A percentile compares a stretch with the other conserved stretches of the same genome.
These are phyloP conservation scores for Arachis monticola DNA, from an alignment of 331 rosid genomes.

Conservation along the genomic window DNA sequence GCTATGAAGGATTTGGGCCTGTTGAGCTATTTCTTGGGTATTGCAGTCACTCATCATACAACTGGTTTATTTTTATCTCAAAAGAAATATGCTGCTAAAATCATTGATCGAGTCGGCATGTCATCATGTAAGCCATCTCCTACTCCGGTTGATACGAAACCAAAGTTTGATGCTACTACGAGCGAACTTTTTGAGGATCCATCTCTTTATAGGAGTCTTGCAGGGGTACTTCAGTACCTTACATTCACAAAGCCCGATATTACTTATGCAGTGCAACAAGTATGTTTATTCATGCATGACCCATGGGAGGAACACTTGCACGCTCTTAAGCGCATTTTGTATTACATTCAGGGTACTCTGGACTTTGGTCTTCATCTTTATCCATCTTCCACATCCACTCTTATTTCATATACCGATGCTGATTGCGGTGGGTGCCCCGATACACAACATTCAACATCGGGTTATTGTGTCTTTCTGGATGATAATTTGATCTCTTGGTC, in stretches of 20 bases:
- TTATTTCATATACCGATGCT: not conserved
- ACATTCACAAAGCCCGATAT: not conserved
- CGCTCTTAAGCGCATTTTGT: no score
- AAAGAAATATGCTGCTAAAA: not conserved
- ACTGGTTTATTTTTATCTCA: not conserved
- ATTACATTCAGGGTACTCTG: no score
- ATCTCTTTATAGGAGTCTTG: not conserved
- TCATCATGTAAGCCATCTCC: not conserved
- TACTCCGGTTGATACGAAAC: not conserved
- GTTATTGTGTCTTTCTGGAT: not conserved
- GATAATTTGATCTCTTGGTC: not conserved
- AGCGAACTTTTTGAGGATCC: not conserved
- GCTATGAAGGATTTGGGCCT: not conserved
- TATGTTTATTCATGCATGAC: no score
- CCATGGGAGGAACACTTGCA: no score
- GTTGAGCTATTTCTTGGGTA: not conserved
- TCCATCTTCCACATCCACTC: no score
- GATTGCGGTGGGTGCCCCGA: not conserved
- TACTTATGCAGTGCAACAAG: no score
- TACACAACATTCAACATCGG: not conserved
- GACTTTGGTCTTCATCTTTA: no score
- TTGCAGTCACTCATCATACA: not conserved
- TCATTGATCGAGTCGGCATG: slow-evolving; percentile 7
- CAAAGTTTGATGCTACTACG: not conserved
- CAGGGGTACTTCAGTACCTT: not conserved